Base-by-base conservation (phyloP, 1,139 yeast species). In the Wickerhamomyces sp. region DNA sequence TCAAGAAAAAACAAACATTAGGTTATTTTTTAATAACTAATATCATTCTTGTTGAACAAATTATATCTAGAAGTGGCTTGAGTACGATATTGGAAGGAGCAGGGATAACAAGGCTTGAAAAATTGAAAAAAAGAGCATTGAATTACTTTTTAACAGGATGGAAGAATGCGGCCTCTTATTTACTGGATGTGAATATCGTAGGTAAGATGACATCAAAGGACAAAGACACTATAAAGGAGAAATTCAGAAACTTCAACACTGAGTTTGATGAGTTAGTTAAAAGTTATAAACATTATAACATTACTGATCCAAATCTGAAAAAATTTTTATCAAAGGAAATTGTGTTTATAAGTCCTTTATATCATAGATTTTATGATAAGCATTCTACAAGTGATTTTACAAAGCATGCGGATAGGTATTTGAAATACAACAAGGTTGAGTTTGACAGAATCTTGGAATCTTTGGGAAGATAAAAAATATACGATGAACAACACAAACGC, bases 191-290 rank as follows among this genome's bases (percentile, higher is more conserved):
- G 63, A 79, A 90, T 3, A 72, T 74, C 21, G 77, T 80, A 24
- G 70, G 71, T 18, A 63, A 68, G 43, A 60, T 70, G 42, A 63
- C 79, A 4, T 72, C 76, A 27, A 90, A 89, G 55, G 95, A 90
- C 49, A 78, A 80, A 46, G 97, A 89, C 38, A 78, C 74, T 41
- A 78, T 90, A 43, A 94, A 92, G 56, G 97, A 92, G 45, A 80
- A 87, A 55, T 90, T 89, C 67, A 76, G 74, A 49, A 76, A 69
- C 41, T 90, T 92, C 64, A 90, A 92, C 54, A 78, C 79, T 24
- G 87, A 90, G 38, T 85, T 88, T 56, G 96, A 88, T 45, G 82
- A 76, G 38, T 74, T 92, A 33, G 70, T 84, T 19, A 70, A 72
- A 37, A 74, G 74, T 42, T 81, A 86, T 58, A 79, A 78, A 55